Base-by-base conservation (phyloP, 2,329 filamentous ascomycete species). In the Lachnellula arida region DNA sequence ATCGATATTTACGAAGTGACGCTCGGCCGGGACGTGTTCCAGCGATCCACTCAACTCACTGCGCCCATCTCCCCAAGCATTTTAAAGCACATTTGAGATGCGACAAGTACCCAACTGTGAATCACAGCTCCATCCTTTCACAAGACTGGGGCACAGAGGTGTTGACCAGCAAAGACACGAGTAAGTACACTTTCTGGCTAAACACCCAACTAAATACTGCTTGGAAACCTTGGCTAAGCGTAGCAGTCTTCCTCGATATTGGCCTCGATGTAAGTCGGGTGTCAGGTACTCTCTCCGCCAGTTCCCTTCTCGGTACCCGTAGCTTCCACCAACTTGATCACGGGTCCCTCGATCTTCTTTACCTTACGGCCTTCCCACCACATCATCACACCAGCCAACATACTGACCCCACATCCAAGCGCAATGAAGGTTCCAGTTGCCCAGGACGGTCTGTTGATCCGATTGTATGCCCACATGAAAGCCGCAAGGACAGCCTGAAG, bases 401-500 rank as follows among this genome's bases (percentile, higher is more conserved):
- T 49, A 49, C 58, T 59, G 7, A 62, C 58, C 37, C 53, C 56
- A 51, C 56, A 63, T 14, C 57, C 60, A 17, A 61, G 48, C 2
- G 35, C 54, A 43, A 62, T 58, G 22, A 60, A 60, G 3, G 42
- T 49, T 4, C 60, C 60, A 8, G 59, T 60, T 11, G 48, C 47
- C 60, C 62, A 63, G 6, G 22, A 44, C 9, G 56, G 59, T 47
- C 56, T 39, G 49, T 59, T 32, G 39, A 62, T 52, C 14, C 57
- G 40, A 42, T 60, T 58, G 34, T 60, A 62, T 17, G 44, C 53
- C 57, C 57, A 64, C 57, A 64, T 64, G 17, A 60, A 55, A 2
- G 46, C 46, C 8, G 51, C 44, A 19, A 62, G 43, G 7, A 54
- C 49, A 8, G 46, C 56, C 23, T 61, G 58, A 4, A 81, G 51